Conservation (phyloP, 1,139 yeast genomes). For the Taphrina confusa region DNA sequence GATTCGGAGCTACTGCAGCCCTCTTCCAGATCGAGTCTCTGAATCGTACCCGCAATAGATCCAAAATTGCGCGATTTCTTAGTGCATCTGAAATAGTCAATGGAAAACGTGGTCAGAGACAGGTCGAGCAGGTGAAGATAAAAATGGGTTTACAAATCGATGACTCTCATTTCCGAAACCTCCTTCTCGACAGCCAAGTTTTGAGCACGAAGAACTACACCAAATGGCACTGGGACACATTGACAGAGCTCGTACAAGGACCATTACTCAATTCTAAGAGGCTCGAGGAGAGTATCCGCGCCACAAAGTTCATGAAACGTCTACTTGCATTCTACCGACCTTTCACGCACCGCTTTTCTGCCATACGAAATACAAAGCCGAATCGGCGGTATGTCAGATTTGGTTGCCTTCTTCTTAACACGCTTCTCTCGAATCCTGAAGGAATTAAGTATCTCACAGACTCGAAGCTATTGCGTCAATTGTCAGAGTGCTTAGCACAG, state of each 20-base stretch:
- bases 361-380: constrained; percentile 55
- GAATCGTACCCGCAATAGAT: constrained; percentile 33
- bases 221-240: constrained; percentile 84
- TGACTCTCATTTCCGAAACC: constrained; percentile 66
- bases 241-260: constrained; percentile 71
- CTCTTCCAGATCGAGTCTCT: constrained; percentile 51
- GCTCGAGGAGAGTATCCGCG: constrained; percentile 73
- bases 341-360: constrained; percentile 79
- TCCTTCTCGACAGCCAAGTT: constrained; percentile 69
- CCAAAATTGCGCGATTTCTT: constrained; percentile 6
- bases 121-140: constrained; percentile 51
- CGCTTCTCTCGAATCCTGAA: constrained; percentile 61
- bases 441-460: constrained; percentile 70
- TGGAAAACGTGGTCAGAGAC: constrained; percentile 44
- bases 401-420: constrained; percentile 71
- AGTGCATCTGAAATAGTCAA: background rate
- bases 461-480: constrained; percentile 78
- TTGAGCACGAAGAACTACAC: constrained; percentile 73
- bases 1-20: constrained; percentile 44
- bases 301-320: constrained; percentile 83
- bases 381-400: constrained; percentile 62
- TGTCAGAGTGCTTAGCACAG: constrained; percentile 85
- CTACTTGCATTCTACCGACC: constrained; percentile 87
- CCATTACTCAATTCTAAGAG: constrained; percentile 71
- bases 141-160: constrained; percentile 60